Evolutionary conservation across 2,329 filamentous ascomycete genomes (phyloP).

Genomic region (Botrytis medusae): DNA sequence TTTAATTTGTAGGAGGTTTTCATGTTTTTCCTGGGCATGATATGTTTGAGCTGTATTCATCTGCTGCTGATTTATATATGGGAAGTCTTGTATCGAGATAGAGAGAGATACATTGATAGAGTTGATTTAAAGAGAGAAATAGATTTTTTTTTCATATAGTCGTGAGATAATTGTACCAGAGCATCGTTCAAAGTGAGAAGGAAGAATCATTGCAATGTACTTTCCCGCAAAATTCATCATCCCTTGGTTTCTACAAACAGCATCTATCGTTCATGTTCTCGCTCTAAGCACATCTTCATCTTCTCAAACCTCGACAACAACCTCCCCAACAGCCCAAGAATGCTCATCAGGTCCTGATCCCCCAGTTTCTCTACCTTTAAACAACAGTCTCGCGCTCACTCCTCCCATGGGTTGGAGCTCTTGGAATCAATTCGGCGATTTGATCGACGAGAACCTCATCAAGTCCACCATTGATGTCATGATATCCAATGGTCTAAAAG

Average conservation of each 20-base stretch:
- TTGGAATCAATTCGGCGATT: slow-evolving; percentile 53
- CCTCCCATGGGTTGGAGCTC: slow-evolving; percentile 53
- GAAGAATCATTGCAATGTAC: not conserved
- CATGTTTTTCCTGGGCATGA: not conserved
- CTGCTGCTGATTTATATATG: not conserved
- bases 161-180: not conserved
- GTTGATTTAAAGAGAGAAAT: not conserved
- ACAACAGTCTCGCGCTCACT: slow-evolving; percentile 41
- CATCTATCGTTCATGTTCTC: not conserved
- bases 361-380: slow-evolving; percentile 22
- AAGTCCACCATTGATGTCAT: not conserved
- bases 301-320: not conserved
- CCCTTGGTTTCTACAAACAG: not conserved
- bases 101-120: not conserved
- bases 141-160: no score
- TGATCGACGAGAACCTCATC: slow-evolving; percentile 43
- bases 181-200: not conserved
- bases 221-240: not conserved
- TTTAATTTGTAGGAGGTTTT: not conserved
- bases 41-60: not conserved
- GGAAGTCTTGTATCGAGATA: not conserved
- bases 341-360: not conserved
- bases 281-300: not conserved
- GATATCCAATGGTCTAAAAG: not conserved
- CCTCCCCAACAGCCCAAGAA: not conserved